Conservation (phyloP, 2,329 filamentous ascomycete genomes). For the Hortaea werneckii region DNA sequence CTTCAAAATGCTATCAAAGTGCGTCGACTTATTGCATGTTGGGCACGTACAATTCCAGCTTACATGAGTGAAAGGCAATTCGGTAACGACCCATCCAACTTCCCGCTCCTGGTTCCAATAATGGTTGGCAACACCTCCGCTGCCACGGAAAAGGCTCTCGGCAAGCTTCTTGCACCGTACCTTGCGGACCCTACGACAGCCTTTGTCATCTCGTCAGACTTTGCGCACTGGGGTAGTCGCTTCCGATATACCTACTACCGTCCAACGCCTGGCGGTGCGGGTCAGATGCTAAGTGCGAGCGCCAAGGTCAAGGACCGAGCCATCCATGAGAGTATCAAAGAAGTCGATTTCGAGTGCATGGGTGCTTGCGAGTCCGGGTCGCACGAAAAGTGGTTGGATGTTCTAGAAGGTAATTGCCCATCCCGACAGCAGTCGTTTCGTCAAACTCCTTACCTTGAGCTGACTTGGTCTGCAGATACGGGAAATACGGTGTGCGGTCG, state of each 20-base stretch:
- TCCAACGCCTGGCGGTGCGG: conserved; percentile 34
- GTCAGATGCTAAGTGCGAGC: conserved; percentile 28
- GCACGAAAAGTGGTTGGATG: conserved; percentile 59
- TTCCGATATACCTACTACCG: conserved; percentile 80
- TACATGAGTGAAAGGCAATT: conserved; percentile 18
- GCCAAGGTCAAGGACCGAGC: conserved; percentile 30
- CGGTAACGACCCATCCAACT: conserved; percentile 36
- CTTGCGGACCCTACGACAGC: conserved; percentile 63
- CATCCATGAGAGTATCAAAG: conserved; percentile 78
- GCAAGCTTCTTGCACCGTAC: conserved; percentile 64
- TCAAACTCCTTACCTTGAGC: too few relatives aligned
- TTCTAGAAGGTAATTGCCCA: conserved; percentile 37
- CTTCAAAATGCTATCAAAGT: conserved; percentile 60
- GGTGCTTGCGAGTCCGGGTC: conserved; percentile 68
- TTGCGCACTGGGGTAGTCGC: conserved; percentile 86
- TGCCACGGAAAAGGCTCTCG: conserved; percentile 57
- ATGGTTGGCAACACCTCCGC: conserved; percentile 68
- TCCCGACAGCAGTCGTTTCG: too few relatives aligned
- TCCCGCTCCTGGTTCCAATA: conserved; percentile 72
- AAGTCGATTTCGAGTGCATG: conserved; percentile 74
- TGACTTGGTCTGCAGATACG: conserved; percentile 39
- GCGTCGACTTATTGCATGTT: neutral
- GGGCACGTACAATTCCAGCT: neutral
- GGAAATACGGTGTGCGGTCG: conserved; percentile 89
- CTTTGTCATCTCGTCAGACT: conserved; percentile 89